Conservation (phyloP, 2,329 filamentous ascomycete genomes). For the Knufia fluminis region DNA sequence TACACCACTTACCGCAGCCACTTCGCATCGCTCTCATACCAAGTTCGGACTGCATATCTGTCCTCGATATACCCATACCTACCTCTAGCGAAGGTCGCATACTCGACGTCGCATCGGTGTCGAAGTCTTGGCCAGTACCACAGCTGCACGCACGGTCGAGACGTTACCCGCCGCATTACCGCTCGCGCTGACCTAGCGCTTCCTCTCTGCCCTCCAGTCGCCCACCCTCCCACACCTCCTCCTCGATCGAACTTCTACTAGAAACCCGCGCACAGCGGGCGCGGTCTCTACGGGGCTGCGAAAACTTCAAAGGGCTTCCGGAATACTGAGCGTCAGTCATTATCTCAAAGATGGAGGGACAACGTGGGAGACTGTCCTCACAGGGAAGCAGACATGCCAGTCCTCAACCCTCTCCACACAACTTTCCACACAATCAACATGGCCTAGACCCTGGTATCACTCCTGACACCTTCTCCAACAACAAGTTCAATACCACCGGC, state of each 20-base stretch:
- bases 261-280: constrained; percentile 3
- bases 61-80: neutral
- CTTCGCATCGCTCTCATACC: neutral
- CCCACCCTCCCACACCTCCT: neutral
- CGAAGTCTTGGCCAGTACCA: neutral
- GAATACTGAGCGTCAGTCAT: neutral
- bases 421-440: constrained; percentile 26
- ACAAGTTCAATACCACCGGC: constrained; percentile 23
- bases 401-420: constrained; percentile 31
- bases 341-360: neutral
- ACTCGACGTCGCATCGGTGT: neutral
- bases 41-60: neutral
- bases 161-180: neutral
- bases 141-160: neutral
- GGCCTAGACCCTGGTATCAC: constrained; percentile 29
- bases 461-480: constrained; percentile 25
- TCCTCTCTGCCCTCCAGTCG: neutral
- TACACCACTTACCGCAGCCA: neutral
- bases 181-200: neutral
- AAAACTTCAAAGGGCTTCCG: neutral
- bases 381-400: constrained; percentile 21
- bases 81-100: neutral
- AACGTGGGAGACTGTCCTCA: constrained; percentile 4
- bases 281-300: neutral
- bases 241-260: neutral